Evolutionary conservation across 2,329 filamentous ascomycete species (phyloP).

Genomic region (Chrysoporthe austroafricana): DNA sequence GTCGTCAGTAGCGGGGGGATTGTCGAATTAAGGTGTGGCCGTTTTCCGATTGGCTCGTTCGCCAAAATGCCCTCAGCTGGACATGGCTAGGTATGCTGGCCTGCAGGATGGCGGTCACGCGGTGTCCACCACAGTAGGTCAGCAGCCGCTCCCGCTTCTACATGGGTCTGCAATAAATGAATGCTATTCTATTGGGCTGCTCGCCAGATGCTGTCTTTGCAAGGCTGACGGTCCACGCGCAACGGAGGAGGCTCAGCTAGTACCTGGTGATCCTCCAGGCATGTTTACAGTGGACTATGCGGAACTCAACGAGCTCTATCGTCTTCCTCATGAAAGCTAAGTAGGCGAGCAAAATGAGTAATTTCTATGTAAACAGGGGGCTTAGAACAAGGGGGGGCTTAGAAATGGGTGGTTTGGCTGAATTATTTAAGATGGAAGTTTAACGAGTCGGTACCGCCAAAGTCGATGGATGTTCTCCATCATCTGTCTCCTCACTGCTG

Average conservation of each 20-base stretch:
- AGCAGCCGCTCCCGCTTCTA: no score
- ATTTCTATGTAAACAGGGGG: no score
- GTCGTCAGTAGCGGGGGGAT: background rate
- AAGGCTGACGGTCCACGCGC: background rate
- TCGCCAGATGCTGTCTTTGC: conserved; percentile 4
- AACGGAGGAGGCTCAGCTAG: background rate
- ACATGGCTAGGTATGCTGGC: background rate
- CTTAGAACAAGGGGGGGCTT: no score
- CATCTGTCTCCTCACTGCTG: background rate
- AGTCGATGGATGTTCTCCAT: background rate
- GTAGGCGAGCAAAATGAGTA: background rate
- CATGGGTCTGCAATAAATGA: background rate
- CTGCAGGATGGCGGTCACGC: background rate
- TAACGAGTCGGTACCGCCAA: background rate
- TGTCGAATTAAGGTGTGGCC: background rate
- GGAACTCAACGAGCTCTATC: background rate
- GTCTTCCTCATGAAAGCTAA: background rate
- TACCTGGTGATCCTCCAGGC: background rate
- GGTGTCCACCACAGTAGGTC: background rate
- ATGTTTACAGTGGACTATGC: background rate
- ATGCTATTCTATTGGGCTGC: background rate
- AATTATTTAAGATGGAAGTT: background rate
- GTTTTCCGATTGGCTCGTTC: conserved; percentile 12
- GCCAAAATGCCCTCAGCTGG: conserved; percentile 12
- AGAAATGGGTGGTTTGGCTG: no score